These are phyloP conservation scores for Arabis alpina DNA, from an alignment of 345 rosid genomes.

Conservation along the genomic window DNA sequence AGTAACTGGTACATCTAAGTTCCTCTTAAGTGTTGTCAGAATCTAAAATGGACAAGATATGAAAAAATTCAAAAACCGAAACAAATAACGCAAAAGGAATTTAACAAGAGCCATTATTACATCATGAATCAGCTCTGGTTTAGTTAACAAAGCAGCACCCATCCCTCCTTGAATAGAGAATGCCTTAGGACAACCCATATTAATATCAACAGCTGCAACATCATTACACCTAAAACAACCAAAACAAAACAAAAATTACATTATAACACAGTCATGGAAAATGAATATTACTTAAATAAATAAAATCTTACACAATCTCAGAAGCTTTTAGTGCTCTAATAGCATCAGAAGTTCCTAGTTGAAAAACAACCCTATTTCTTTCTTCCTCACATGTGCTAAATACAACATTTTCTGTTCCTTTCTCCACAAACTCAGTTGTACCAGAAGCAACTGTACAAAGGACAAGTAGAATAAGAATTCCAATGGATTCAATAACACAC, in stretches of 20 bases:
- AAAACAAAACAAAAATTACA: background rate
- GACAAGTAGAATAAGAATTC: slow-evolving; percentile 36
- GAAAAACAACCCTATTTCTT: slow-evolving; percentile 68
- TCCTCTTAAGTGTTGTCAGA: slow-evolving; percentile 81
- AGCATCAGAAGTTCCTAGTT: slow-evolving; percentile 96
- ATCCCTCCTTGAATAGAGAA: slow-evolving; percentile 95
- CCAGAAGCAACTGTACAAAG: slow-evolving; percentile 56
- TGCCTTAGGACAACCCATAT: slow-evolving; percentile 96
- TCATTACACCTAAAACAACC: slow-evolving; percentile 67
- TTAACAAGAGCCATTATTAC: slow-evolving; percentile 46
- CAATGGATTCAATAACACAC: no score
- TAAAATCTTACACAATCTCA: slow-evolving; percentile 66
- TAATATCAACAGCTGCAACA: slow-evolving; percentile 84
- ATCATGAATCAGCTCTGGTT: slow-evolving; percentile 87
- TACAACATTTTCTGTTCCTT: slow-evolving; percentile 75
- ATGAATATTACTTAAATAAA: no score
- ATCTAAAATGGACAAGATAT: slow-evolving; percentile 52
- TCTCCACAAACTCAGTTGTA: slow-evolving; percentile 84
- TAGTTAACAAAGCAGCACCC: slow-evolving; percentile 91
- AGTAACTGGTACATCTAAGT: slow-evolving; percentile 77
- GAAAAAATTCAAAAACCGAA: background rate
- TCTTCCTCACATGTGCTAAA: slow-evolving; percentile 82
- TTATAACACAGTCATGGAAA: background rate
- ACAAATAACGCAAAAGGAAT: background rate
- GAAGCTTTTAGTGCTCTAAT: slow-evolving; percentile 85